A percentile compares a stretch with the other conserved stretches of the same genome.
phyloP scores from a whole-genome alignment of 75 land plant genomes.

The Pinus tabuliformis region DNA sequence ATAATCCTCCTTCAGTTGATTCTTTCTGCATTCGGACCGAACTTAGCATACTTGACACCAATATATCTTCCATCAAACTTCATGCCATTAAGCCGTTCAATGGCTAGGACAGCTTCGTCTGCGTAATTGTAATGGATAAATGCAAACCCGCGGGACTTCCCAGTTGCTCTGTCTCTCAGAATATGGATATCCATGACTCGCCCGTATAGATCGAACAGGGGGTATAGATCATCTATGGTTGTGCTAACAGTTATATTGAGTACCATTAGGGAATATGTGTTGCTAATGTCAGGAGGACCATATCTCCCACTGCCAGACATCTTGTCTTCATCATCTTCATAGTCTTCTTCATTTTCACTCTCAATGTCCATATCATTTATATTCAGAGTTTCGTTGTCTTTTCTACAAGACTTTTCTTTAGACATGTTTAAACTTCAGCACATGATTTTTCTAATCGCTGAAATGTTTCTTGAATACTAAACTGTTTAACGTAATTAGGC shows the following conservation, averaged over 20 bases:
- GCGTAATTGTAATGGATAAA: conserved; percentile 92
- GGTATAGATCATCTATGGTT: not conserved
- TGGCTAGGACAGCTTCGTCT: conserved; percentile 89
- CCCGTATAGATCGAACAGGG: not conserved
- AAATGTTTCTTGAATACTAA: no score
- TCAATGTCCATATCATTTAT: no score
- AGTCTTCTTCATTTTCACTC: no score
- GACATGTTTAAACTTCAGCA: no score
- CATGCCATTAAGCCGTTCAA: conserved; percentile 83
- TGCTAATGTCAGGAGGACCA: not conserved
- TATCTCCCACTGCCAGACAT: not conserved
- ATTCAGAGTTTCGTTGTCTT: no score
- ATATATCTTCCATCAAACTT: conserved; percentile 82
- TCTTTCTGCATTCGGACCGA: conserved; percentile 76
- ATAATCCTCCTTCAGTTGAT: not conserved
- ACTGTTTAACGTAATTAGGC: no score
- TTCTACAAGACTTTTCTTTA: no score
- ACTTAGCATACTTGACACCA: conserved; percentile 89
- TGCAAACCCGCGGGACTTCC: conserved; percentile 91
- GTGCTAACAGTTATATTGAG: not conserved
- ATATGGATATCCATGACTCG: not conserved
- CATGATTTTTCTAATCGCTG: no score
- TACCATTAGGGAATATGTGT: not conserved
- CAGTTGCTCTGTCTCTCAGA: conserved; percentile 47
- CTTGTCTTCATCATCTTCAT: no score